Base-by-base conservation (phyloP, 2,329 filamentous ascomycete genomes). In the Huntiella decipiens region DNA sequence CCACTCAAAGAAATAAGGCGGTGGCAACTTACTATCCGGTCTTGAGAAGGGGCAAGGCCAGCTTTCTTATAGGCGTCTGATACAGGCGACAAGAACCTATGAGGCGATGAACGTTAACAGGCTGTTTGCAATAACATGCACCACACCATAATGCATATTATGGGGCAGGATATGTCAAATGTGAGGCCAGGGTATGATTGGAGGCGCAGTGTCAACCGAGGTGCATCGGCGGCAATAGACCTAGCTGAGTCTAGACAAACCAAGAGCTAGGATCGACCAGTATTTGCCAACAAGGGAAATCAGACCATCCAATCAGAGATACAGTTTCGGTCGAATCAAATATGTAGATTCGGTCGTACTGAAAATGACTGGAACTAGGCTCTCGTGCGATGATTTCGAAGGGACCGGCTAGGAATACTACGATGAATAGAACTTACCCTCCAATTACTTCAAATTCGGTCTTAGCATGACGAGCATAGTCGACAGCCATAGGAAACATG, bases 401-500 rank as follows among this genome's bases (percentile, higher is more conserved):
- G 22, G 22, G 7, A 19, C 17, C 17, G 17, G 17, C 17, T 4
- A 2, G 22, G 6, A 10, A 28, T 28, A 28, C 3, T 28, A 10
- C 22, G 22, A 5, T 10, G 22, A 28, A 15, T 15, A 31, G 12
- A 28, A 37, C 47, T 59, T 88, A 94, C 44, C 83, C 85, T 51
- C 83, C 87, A 38, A 94, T 70, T 32, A 95, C 75, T 60, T 95
- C 86, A 58, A 82, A 95, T 45, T 82, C 66, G 17, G 48, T 52
- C 35, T 51, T 51, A 16, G 48, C 49, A 46, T 52, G 48, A 22
- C 78, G 77, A 53, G 77, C 77, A 61, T 81, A 87, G 61, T 91
- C 82, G 54, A 77, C 73, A 1, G 82, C 82, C 76, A 92, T 85
- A 56, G 85, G 81, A 57, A 91, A 88, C 80, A 92, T 88, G 58